Evolutionary conservation across 352 stramenopile species (phyloP), one percentile per base, ranked within the genome.

Genomic region (Elongisporangium undulatum): DNA sequence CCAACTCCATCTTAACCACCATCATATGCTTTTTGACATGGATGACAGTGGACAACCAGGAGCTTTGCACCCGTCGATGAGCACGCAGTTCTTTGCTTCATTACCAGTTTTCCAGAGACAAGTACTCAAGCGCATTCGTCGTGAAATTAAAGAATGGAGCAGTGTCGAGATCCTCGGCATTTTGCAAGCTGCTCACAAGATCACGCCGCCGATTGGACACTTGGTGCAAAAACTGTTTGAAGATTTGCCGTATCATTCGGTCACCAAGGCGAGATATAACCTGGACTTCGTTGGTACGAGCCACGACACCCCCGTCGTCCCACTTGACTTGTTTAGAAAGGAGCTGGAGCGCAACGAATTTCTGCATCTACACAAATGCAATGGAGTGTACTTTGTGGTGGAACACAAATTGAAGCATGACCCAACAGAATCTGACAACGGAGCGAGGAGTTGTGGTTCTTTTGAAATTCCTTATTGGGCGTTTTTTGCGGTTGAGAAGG

Each of bases 71-170:
- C 64, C 62, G 13, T 65, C 74, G 13, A 72, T 74, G 20, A 55
- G 71, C 19, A 56, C 74, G 13, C 69, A 86, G 41, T 65, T 83
- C 49, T 81, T 90, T 50, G 81, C 79, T 26, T 72, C 74, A 1
- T 57, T 93, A 41, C 84, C 88, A 26, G 67, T 84, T 26, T 94
- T 91, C 64, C 83, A 94, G 64, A 77, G 78, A 13, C 75, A 87
- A 67, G 77, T 92, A 20, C 53, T 96, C 10, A 85, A 78, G 49
- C 74, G 68, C 12, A 67, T 90, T 49, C 71, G 83, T 21, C 79
- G 79, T 51, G 76, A 87, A 19, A 88, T 96, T 38, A 92, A 91
- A 55, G 87, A 96, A 49, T 94, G 86, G 79, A 90, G 79, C 49
- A 92, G 83, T 29, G 64, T 90, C 1, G 81, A 96, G 51, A 90